Evolutionary conservation across 495 filamentous ascomycete species (phyloP).

Genomic region (Penicillium psychrofluorescens): DNA sequence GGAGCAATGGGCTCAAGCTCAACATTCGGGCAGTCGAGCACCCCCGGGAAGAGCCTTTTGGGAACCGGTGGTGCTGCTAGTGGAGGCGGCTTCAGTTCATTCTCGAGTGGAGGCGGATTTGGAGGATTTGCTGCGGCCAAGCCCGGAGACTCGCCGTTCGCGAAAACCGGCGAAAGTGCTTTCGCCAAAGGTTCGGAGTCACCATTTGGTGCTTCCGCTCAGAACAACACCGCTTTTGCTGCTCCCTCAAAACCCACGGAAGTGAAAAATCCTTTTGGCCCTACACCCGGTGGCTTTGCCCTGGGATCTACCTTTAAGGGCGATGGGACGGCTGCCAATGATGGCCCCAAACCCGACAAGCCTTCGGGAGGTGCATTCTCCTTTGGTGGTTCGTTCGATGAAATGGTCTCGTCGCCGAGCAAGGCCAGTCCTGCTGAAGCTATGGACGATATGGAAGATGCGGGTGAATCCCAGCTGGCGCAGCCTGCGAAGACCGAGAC

Average conservation of each 20-base stretch:
- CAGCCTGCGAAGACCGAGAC: constrained; percentile 12
- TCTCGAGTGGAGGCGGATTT: constrained; percentile 24
- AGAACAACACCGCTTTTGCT: constrained; percentile 24
- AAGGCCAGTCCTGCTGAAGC: constrained; percentile 21
- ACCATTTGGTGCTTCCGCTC: constrained; percentile 20
- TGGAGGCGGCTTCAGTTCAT: constrained; percentile 33
- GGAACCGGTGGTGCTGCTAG: constrained; percentile 13
- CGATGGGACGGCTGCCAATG: constrained; percentile 58
- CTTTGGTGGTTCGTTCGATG: constrained; percentile 21
- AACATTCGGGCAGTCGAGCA: constrained; percentile 33
- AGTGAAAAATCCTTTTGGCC: constrained; percentile 44
- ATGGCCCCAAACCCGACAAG: constrained; percentile 44
- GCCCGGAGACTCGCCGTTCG: constrained; percentile 22
- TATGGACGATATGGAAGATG: constrained; percentile 37
- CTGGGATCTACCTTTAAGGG: constrained; percentile 75
- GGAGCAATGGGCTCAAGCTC: constrained; percentile 33
- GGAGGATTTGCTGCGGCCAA: constrained; percentile 24
- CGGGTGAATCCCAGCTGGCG: constrained; percentile 7
- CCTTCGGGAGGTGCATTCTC: constrained; percentile 28
- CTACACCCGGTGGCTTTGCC: constrained; percentile 51
- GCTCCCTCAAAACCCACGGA: constrained; percentile 26
- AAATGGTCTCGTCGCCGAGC: constrained; percentile 15
- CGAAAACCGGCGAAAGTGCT: constrained; percentile 10
- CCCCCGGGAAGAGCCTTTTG: constrained; percentile 24
- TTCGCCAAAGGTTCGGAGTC: constrained; percentile 9